Percentiles rank a stretch among this genome's conserved stretches.
Conservation (phyloP, 2,329 filamentous ascomycete species). For the Fusarium floridanum region DNA sequence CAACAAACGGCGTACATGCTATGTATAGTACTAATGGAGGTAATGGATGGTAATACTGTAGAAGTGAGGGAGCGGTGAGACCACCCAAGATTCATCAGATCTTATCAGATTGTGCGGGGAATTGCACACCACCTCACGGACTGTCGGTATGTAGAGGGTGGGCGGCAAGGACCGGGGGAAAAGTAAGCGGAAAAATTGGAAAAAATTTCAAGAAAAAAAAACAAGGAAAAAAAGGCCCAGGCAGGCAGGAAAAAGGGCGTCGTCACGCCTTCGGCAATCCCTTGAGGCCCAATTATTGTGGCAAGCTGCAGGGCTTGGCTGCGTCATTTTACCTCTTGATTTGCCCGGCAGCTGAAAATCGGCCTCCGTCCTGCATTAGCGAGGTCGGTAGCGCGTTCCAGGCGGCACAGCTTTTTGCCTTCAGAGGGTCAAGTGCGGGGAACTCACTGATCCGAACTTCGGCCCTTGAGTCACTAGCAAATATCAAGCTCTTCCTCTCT, state of each 20-base stretch:
- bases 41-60: not conserved
- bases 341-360: not conserved
- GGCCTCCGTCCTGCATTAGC: not conserved
- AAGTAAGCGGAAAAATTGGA: not conserved
- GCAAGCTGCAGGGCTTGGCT: not conserved
- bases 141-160: not conserved
- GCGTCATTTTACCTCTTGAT: slow-evolving; percentile 3
- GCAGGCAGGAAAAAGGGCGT: not conserved
- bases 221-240: not conserved
- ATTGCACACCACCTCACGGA: not conserved
- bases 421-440: not conserved
- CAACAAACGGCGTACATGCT: not conserved
- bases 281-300: slow-evolving; percentile 3
- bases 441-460: not conserved
- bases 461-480: slow-evolving; percentile 1
- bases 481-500: not conserved
- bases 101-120: slow-evolving; percentile 1
- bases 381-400: not conserved
- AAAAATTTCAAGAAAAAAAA: slow-evolving; percentile 1
- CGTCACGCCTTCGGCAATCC: not conserved
- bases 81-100: not conserved
- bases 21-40: not conserved
- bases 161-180: not conserved
- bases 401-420: not conserved
- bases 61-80: not conserved